A percentile compares a stretch with the other conserved stretches of the same genome.
These are phyloP conservation scores for Syzygium grande DNA, from an alignment of 345 rosid species.

Conservation along the genomic window DNA sequence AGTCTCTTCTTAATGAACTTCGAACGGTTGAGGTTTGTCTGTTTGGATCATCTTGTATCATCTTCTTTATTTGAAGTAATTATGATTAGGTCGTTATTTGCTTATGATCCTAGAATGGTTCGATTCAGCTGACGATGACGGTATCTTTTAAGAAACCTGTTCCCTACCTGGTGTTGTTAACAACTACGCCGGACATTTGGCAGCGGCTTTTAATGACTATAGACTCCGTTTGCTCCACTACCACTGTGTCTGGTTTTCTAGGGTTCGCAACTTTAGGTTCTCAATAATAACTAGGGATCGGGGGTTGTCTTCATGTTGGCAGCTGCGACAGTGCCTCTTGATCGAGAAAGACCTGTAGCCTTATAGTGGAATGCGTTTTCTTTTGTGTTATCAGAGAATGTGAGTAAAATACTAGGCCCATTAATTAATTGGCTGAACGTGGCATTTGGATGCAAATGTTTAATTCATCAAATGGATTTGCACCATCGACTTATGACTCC, in stretches of 20 bases:
- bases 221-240: neutral
- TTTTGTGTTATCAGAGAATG: neutral
- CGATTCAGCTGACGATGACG: neutral
- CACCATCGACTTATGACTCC: neutral
- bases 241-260: neutral
- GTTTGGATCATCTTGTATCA: slow-evolving; percentile 1
- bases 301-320: neutral
- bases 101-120: neutral
- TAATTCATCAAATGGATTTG: neutral
- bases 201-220: neutral
- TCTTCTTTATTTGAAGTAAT: neutral
- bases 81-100: neutral
- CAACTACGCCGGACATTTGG: neutral
- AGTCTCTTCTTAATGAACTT: slow-evolving; percentile 96
- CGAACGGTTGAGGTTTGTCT: slow-evolving; percentile 88
- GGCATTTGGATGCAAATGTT: neutral
- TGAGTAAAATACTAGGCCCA: neutral
- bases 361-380: neutral
- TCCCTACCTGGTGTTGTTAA: neutral
- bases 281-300: neutral
- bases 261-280: neutral
- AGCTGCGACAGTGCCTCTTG: neutral
- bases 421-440: neutral
- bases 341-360: neutral
- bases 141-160: neutral